phyloP scores from a whole-genome alignment of 2,329 filamentous ascomycete genomes.

The Fusarium heterosporum region DNA sequence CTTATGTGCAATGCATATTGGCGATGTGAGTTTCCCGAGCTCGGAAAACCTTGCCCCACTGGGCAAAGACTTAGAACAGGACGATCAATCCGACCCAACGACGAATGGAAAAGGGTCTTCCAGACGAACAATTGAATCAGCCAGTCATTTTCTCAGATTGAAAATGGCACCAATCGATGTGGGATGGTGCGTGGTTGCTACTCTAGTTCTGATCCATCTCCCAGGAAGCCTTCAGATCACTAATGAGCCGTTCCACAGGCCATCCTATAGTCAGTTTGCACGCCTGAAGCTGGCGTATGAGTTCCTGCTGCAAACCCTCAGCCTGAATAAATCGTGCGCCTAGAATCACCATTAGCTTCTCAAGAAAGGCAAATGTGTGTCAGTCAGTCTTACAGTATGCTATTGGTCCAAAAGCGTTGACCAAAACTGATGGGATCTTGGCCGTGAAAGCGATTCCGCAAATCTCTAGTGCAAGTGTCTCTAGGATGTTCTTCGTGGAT shows the following conservation, averaged over 20 bases:
- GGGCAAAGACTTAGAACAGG: not conserved
- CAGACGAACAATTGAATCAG: not conserved
- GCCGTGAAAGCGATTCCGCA: slow-evolving; percentile 60
- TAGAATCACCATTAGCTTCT: slow-evolving; percentile 9
- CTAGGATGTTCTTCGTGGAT: slow-evolving; percentile 46
- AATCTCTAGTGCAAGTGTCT: slow-evolving; percentile 52
- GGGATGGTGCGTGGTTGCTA: not conserved
- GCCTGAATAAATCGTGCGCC: slow-evolving; percentile 50
- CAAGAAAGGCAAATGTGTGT: no score
- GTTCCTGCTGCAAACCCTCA: slow-evolving; percentile 48
- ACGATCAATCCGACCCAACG: not conserved
- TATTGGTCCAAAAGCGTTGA: slow-evolving; percentile 63
- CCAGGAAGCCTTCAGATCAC: slow-evolving; percentile 49
- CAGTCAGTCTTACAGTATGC: slow-evolving; percentile 54
- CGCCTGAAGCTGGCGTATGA: slow-evolving; percentile 49
- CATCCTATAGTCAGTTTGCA: slow-evolving; percentile 54
- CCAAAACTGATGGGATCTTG: slow-evolving; percentile 56
- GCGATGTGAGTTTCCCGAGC: slow-evolving; percentile 41
- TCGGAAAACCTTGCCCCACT: slow-evolving; percentile 42
- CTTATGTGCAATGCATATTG: not conserved
- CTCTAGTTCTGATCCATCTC: not conserved
- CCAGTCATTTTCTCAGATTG: not conserved
- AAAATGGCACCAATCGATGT: not conserved
- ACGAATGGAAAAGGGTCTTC: not conserved
- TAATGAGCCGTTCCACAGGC: slow-evolving; percentile 54